Conservation (phyloP, 371 early-diverging fungal species). For the Dichotomocladium elegans region DNA sequence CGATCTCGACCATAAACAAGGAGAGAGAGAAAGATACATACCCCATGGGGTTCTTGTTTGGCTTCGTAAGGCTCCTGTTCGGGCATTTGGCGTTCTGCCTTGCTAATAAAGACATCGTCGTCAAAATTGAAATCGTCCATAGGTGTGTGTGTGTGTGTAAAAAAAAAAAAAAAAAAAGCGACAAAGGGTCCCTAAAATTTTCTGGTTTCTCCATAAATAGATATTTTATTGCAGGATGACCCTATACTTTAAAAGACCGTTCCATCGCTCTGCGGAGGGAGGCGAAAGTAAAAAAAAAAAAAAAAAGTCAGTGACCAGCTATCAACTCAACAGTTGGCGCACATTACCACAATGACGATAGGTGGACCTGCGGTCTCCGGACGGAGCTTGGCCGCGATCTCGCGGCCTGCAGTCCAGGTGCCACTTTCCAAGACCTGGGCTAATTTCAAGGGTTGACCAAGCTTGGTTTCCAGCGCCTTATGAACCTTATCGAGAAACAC, state of each 20-base stretch:
- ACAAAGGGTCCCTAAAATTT: too few relatives aligned
- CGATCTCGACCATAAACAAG: background rate
- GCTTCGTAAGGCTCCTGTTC: constrained; percentile 27
- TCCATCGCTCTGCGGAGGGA: constrained; percentile 48
- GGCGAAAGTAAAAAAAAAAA: too few relatives aligned
- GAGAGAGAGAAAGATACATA: constrained; percentile 6
- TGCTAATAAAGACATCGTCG: constrained; percentile 38
- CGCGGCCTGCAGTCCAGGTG: constrained; percentile 89
- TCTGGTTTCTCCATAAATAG: too few relatives aligned
- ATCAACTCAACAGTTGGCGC: background rate
- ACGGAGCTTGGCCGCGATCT: constrained; percentile 75
- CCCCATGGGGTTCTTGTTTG: constrained; percentile 43
- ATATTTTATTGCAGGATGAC: too few relatives aligned
- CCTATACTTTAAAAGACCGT: constrained; percentile 41
- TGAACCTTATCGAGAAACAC: constrained; percentile 77
- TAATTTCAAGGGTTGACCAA: constrained; percentile 56
- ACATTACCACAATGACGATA: constrained; percentile 64
- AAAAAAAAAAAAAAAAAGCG: too few relatives aligned
- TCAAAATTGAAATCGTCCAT: constrained; percentile 42
- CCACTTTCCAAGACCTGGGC: constrained; percentile 91
- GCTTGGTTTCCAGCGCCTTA: constrained; percentile 44
- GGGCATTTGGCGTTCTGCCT: constrained; percentile 18
- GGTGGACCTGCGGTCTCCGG: constrained; percentile 84
- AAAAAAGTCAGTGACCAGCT: background rate
- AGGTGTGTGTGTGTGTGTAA: too few relatives aligned